A percentile compares a stretch with the other conserved stretches of the same genome.
Evolutionary conservation across 129 eudicot species (phyloP).

Genomic region (Erigeron canadensis): DNA sequence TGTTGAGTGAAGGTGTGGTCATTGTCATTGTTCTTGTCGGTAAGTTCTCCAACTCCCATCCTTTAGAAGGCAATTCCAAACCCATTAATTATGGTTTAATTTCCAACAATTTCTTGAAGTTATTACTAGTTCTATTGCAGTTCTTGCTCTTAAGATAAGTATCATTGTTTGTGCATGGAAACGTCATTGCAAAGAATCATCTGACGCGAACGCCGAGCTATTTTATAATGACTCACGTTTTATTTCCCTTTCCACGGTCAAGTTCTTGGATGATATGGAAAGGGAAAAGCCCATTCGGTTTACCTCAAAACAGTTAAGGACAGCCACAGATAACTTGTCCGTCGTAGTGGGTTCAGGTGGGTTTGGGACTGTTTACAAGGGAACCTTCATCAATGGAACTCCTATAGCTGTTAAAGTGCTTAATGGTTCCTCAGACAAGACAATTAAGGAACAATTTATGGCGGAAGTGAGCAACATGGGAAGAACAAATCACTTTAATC

Average conservation of each 20-base stretch:
- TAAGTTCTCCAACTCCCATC: no score
- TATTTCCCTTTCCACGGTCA: not conserved
- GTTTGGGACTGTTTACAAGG: slow-evolving; percentile 30
- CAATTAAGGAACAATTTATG: slow-evolving; percentile 20
- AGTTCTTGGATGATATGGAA: slow-evolving; percentile 15
- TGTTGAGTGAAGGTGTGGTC: no score
- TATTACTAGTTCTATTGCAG: not conserved
- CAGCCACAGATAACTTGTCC: slow-evolving; percentile 17
- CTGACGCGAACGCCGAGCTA: not conserved
- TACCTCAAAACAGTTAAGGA: slow-evolving; percentile 14
- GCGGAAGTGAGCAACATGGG: slow-evolving; percentile 29
- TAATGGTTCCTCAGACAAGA: slow-evolving; percentile 1
- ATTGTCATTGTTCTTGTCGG: no score
- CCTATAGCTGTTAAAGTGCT: slow-evolving; percentile 18
- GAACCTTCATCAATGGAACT: not conserved
- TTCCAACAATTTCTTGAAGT: not conserved
- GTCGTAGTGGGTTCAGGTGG: slow-evolving; percentile 19
- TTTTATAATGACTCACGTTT: not conserved
- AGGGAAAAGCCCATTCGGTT: slow-evolving; percentile 25
- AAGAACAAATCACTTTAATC: slow-evolving; percentile 23
- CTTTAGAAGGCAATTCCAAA: no score
- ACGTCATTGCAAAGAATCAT: not conserved
- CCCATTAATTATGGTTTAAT: no score
- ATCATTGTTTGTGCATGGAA: not conserved
- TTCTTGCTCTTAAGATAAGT: not conserved